These are phyloP conservation scores for Trypanosoma vivax DNA, from an alignment of 208 protist species.

Conservation along the genomic window DNA sequence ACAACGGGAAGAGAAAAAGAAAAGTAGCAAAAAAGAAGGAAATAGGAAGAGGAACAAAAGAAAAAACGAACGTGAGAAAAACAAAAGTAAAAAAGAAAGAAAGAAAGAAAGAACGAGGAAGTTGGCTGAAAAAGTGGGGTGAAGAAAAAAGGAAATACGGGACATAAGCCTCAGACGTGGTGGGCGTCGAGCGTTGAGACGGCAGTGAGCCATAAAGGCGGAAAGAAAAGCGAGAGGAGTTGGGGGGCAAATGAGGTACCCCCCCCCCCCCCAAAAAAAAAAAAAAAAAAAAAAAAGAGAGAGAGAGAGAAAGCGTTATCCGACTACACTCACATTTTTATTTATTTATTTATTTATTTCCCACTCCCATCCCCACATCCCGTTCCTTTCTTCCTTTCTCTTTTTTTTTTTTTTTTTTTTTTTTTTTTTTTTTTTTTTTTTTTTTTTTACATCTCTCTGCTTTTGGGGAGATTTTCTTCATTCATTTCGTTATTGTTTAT, in stretches of 20 bases:
- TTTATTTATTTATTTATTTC: too few relatives aligned
- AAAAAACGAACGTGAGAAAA: slow-evolving; percentile 4
- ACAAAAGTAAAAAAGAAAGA: slow-evolving; percentile 4
- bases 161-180: not conserved
- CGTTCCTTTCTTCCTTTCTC: slow-evolving; percentile 9
- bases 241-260: too few relatives aligned
- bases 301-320: not conserved
- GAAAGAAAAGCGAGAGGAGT: too few relatives aligned
- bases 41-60: slow-evolving; percentile 10
- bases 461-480: too few relatives aligned
- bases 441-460: not conserved
- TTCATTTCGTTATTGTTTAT: too few relatives aligned
- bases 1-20: not conserved
- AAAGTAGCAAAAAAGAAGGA: slow-evolving; percentile 11
- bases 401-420: not conserved
- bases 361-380: not conserved
- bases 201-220: too few relatives aligned
- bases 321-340: not conserved
- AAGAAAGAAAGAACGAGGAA: slow-evolving; percentile 4
- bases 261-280: too few relatives aligned
- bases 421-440: not conserved
- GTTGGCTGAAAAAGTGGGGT: not conserved
- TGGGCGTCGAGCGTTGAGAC: too few relatives aligned
- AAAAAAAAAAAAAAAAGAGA: not conserved
- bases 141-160: not conserved